phyloP scores from a whole-genome alignment of 2,329 filamentous ascomycete genomes.

The Akanthomyces muscarius region DNA sequence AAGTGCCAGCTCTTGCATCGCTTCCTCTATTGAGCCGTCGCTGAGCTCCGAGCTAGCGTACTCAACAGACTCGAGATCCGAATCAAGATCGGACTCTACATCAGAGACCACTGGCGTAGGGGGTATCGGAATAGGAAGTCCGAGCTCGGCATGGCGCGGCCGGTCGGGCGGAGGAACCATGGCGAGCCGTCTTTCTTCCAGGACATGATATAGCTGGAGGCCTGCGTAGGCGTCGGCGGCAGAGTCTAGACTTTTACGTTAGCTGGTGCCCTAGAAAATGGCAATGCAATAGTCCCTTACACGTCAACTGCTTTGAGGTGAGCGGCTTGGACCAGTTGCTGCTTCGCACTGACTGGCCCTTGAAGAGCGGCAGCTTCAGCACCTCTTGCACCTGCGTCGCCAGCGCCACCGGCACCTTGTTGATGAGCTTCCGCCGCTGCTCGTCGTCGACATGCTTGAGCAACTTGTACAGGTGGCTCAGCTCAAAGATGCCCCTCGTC shows the following conservation, averaged over 20 bases:
- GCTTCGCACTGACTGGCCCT: conserved; percentile 63
- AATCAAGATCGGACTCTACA: conserved; percentile 27
- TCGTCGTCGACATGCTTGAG: conserved; percentile 60
- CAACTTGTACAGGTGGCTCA: conserved; percentile 77
- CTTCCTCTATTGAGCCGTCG: conserved; percentile 2
- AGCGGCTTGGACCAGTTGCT: conserved; percentile 71
- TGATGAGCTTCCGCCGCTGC: conserved; percentile 51
- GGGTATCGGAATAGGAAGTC: conserved; percentile 57
- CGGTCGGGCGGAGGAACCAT: conserved; percentile 67
- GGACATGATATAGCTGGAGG: conserved; percentile 64
- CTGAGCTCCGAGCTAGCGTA: conserved; percentile 14
- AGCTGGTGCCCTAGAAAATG: background rate
- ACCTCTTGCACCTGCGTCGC: conserved; percentile 66
- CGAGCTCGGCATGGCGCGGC: conserved; percentile 64
- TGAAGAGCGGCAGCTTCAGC: conserved; percentile 70
- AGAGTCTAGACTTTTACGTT: conserved; percentile 49
- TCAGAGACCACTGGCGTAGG: conserved; percentile 27
- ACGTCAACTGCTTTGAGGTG: conserved; percentile 61
- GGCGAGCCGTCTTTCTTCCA: conserved; percentile 64
- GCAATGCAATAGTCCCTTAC: conserved; percentile 44
- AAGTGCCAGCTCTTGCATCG: background rate
- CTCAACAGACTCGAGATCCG: conserved; percentile 14
- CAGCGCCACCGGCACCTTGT: conserved; percentile 63
- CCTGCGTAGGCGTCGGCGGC: conserved; percentile 82
- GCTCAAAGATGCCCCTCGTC: conserved; percentile 67